A percentile compares a stretch with the other conserved stretches of the same genome.
Evolutionary conservation across 164 flowering plant species (phyloP).

Genomic region (Brasenia schreberi): DNA sequence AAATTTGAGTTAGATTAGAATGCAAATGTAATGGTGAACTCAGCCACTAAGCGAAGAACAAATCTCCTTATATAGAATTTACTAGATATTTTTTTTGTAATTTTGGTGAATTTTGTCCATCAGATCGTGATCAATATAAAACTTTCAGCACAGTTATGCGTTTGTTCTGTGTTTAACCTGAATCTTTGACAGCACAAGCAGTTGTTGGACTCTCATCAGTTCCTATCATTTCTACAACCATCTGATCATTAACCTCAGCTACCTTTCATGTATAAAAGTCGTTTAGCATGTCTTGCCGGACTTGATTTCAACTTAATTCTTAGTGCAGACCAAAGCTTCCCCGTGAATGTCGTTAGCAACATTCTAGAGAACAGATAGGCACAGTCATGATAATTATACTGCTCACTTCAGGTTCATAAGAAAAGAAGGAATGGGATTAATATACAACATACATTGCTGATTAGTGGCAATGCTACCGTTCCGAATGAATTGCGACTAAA

Average conservation of each 20-base stretch:
- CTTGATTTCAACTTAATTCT: too few relatives aligned
- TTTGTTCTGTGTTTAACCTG: background rate
- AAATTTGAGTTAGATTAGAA: background rate
- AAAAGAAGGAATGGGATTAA: background rate
- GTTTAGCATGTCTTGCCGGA: too few relatives aligned
- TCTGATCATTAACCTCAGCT: too few relatives aligned
- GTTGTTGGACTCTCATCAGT: too few relatives aligned
- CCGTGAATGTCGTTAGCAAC: too few relatives aligned
- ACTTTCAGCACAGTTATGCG: background rate
- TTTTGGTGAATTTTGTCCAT: background rate
- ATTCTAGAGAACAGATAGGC: too few relatives aligned
- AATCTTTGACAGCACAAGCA: background rate
- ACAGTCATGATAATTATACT: too few relatives aligned
- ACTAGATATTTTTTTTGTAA: background rate
- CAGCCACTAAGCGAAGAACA: background rate
- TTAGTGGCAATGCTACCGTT: background rate
- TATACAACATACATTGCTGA: background rate
- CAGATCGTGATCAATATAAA: background rate
- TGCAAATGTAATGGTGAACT: background rate
- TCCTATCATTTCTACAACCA: too few relatives aligned
- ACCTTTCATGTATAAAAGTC: too few relatives aligned
- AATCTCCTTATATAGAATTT: background rate
- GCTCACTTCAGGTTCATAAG: background rate
- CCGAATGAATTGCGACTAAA: background rate
- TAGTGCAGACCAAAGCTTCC: too few relatives aligned